These are phyloP conservation scores for Malassezia equina DNA, from an alignment of 1,284 basidiomycete species.

Conservation along the genomic window DNA sequence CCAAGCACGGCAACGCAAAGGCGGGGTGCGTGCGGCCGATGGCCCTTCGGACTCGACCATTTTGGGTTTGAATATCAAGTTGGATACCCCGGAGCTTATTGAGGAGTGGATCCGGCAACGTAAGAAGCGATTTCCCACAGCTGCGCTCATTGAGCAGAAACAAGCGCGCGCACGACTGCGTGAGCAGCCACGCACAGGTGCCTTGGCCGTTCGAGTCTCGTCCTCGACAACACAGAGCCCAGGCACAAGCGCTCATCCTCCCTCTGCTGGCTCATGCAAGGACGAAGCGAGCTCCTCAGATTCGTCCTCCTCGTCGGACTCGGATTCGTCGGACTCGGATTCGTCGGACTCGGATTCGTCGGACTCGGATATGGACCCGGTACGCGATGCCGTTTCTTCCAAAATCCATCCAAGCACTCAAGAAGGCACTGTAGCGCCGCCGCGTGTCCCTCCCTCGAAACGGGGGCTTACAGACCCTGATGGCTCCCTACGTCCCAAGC, in stretches of 20 bases:
- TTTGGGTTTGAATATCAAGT: slow-evolving; percentile 40
- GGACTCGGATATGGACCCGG: slow-evolving; percentile 17
- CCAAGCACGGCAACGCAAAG: slow-evolving; percentile 14
- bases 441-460: background rate
- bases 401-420: background rate
- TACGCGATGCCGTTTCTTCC: slow-evolving; percentile 17
- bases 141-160: slow-evolving; percentile 30
- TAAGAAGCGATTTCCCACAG: slow-evolving; percentile 41
- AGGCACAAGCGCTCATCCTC: too few relatives aligned
- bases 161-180: slow-evolving; percentile 20
- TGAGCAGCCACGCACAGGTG: slow-evolving; percentile 11
- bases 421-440: background rate
- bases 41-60: slow-evolving; percentile 37
- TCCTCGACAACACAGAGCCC: too few relatives aligned
- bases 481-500: slow-evolving; percentile 29
- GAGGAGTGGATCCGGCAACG: slow-evolving; percentile 44
- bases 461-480: slow-evolving; percentile 23
- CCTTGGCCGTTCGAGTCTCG: too few relatives aligned
- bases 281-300: too few relatives aligned
- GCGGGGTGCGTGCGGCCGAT: slow-evolving; percentile 19
- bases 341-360: slow-evolving; percentile 7
- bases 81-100: slow-evolving; percentile 40
- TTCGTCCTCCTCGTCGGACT: background rate
- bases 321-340: background rate
- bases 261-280: too few relatives aligned